A percentile compares a stretch with the other conserved stretches of the same genome.
These are phyloP conservation scores for Paspalum vaginatum DNA, from an alignment of 176 grass and related monocot genomes.

Conservation along the genomic window DNA sequence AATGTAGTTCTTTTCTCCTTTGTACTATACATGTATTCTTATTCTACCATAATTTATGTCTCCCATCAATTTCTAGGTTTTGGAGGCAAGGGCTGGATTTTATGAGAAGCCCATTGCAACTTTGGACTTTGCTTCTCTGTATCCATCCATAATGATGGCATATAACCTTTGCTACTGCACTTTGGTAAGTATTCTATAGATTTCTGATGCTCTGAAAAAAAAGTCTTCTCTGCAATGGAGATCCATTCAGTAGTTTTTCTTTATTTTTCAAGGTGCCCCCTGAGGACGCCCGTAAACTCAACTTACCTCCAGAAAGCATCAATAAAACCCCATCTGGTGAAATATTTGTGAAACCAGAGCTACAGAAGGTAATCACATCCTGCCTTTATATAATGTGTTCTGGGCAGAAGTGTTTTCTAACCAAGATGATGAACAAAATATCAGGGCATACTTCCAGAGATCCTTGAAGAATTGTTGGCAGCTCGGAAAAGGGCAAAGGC, in stretches of 20 bases:
- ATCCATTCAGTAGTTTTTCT: constrained; percentile 8
- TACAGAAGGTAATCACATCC: constrained; percentile 80
- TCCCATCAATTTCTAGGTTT: constrained; percentile 63
- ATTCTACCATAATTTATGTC: not conserved
- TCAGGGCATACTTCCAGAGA: constrained; percentile 99
- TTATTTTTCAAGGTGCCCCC: constrained; percentile 72
- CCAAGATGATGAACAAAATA: constrained; percentile 26
- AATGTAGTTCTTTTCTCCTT: not conserved
- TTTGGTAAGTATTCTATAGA: constrained; percentile 64
- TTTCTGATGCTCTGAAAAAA: constrained; percentile 1
- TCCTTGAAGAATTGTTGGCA: constrained; percentile 91
- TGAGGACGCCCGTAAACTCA: constrained; percentile 82
- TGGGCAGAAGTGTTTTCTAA: constrained; percentile 34
- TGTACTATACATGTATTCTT: constrained; percentile 27
- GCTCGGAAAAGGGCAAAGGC: constrained; percentile 99
- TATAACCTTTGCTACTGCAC: constrained; percentile 99
- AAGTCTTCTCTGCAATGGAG: constrained; percentile 39
- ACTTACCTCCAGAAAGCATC: constrained; percentile 76
- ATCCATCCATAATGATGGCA: constrained; percentile 99
- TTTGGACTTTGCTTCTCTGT: constrained; percentile 99
- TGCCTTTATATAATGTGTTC: constrained; percentile 22
- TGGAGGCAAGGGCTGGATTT: constrained; percentile 97
- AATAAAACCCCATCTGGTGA: constrained; percentile 97
- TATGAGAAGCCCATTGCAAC: constrained; percentile 98
- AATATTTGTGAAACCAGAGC: constrained; percentile 91